A percentile compares a stretch with the other conserved stretches of the same genome.
phyloP scores from a whole-genome alignment of 1,284 basidiomycete genomes.

The Mrakiaceae sp. region DNA sequence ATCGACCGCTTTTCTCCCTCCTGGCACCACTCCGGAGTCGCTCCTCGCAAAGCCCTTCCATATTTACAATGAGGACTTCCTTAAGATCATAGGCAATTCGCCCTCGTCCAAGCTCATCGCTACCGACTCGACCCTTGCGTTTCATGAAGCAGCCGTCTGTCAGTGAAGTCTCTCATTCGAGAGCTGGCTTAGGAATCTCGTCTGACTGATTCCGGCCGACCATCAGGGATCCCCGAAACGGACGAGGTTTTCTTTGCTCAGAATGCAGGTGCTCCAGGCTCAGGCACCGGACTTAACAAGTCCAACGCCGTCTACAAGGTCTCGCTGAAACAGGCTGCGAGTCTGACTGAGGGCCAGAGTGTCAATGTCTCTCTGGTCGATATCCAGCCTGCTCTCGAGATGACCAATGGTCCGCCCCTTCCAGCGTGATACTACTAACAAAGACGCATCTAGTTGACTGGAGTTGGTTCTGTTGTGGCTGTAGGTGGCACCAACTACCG shows the following conservation, averaged over 20 bases:
- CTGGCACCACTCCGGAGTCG: constrained; percentile 21
- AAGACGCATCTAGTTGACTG: background rate
- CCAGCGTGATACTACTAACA: constrained; percentile 3
- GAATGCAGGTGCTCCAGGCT: constrained; percentile 39
- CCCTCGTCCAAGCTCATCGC: constrained; percentile 51
- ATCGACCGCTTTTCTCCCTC: constrained; percentile 27
- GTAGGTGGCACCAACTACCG: constrained; percentile 50
- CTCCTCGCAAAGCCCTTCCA: constrained; percentile 43
- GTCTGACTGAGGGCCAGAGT: constrained; percentile 35
- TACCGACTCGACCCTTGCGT: constrained; percentile 49
- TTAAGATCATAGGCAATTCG: constrained; percentile 46
- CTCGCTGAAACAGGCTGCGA: constrained; percentile 33
- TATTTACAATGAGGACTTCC: constrained; percentile 51
- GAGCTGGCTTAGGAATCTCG: background rate
- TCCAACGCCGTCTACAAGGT: constrained; percentile 40
- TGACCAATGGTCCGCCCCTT: constrained; percentile 52
- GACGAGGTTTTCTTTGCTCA: constrained; percentile 48
- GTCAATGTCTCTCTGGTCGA: constrained; percentile 41
- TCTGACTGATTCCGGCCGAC: background rate
- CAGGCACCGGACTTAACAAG: constrained; percentile 38
- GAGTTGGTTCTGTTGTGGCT: constrained; percentile 26
- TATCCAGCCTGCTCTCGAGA: constrained; percentile 47
- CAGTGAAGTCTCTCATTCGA: constrained; percentile 2
- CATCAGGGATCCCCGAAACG: constrained; percentile 38
- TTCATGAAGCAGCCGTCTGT: constrained; percentile 63